Evolutionary conservation across 2,329 filamentous ascomycete genomes (phyloP), one percentile per base, ranked within the genome.

Genomic region (Xenoacremonium recifei): DNA sequence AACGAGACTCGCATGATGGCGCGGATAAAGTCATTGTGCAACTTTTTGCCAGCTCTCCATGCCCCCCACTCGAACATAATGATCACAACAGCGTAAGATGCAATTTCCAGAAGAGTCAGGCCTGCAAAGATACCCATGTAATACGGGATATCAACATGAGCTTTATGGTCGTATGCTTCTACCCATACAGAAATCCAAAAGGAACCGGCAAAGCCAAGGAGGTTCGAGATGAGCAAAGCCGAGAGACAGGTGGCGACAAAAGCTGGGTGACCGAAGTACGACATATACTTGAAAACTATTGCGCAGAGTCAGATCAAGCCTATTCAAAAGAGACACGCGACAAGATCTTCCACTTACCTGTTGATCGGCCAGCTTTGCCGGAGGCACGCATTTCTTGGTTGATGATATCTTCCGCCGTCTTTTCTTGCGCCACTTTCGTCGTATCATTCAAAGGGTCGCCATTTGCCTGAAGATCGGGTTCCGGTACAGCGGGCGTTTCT

Each of bases 131-230:
- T 68, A 2, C 70, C 70, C 41, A 81, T 63, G 47, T 80, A 81
- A 51, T 72, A 80, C 20, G 61, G 65, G 29, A 73, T 62, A 31
- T 74, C 62, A 21, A 71, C 62, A 13, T 70, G 66, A 6, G 67
- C 64, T 6, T 69, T 59, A n/a, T 65, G 61, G 21, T 63, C 63
- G 43, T 73, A 74, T 2, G 73, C 73, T n/a, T 75, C 72, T 1
- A 77, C 73, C 76, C 76, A 79, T 20, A 75, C 59, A 0, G 73
- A 72, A 21, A 79, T 63, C 74, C 75, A 79, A 21, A 73, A 57
- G 4, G 66, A 67, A 3, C 68, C 67, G 5, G 61, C 64, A 35
- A 77, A 66, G 31, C 65, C 67, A 19, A 66, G 65, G 5, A 67
- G 57, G 29, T 72, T 71, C 34, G 63, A 62, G 3, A 73, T 37